Percentiles rank a stretch among this genome's conserved stretches.
phyloP scores from a whole-genome alignment of 2,329 filamentous ascomycete genomes.

The Penicillium decumbens region DNA sequence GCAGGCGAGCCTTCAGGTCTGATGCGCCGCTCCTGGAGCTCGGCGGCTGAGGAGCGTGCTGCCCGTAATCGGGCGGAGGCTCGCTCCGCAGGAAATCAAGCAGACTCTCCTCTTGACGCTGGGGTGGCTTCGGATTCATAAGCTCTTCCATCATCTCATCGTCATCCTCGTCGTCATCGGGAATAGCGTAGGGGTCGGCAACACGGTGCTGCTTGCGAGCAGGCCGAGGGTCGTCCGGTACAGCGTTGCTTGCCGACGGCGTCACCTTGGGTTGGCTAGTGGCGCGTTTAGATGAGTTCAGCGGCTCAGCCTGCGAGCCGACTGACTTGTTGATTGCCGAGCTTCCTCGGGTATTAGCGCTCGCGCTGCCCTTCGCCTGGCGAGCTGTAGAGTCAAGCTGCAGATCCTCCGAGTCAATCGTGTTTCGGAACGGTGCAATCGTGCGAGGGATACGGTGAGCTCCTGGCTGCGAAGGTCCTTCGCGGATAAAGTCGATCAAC shows the following conservation, averaged over 20 bases:
- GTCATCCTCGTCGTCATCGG: slow-evolving; percentile 59
- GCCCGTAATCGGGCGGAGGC: slow-evolving; percentile 37
- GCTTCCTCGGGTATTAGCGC: slow-evolving; percentile 47
- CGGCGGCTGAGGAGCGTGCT: slow-evolving; percentile 30
- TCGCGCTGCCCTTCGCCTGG: slow-evolving; percentile 33
- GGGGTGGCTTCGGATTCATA: slow-evolving; percentile 27
- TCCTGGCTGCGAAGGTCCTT: slow-evolving; percentile 65
- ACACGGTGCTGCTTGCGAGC: slow-evolving; percentile 71
- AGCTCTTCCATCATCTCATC: slow-evolving; percentile 50
- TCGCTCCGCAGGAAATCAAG: slow-evolving; percentile 47
- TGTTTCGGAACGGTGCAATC: slow-evolving; percentile 79
- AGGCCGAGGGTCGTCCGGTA: slow-evolving; percentile 48
- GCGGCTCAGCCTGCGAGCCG: slow-evolving; percentile 67
- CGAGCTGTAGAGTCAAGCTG: slow-evolving; percentile 29
- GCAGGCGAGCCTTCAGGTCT: slow-evolving; percentile 35
- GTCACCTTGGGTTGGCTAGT: slow-evolving; percentile 22
- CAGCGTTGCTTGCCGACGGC: slow-evolving; percentile 10
- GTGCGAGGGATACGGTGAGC: slow-evolving; percentile 71
- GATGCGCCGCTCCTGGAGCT: slow-evolving; percentile 22
- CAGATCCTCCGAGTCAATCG: slow-evolving; percentile 78
- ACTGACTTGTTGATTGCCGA: slow-evolving; percentile 56
- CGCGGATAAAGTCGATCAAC: slow-evolving; percentile 90
- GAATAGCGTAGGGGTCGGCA: slow-evolving; percentile 85
- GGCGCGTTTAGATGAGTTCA: slow-evolving; percentile 41
- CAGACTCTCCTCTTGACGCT: slow-evolving; percentile 45